These are phyloP conservation scores for Zygnema circumcarinatum DNA, from an alignment of 139 green algal species.

Conservation along the genomic window DNA sequence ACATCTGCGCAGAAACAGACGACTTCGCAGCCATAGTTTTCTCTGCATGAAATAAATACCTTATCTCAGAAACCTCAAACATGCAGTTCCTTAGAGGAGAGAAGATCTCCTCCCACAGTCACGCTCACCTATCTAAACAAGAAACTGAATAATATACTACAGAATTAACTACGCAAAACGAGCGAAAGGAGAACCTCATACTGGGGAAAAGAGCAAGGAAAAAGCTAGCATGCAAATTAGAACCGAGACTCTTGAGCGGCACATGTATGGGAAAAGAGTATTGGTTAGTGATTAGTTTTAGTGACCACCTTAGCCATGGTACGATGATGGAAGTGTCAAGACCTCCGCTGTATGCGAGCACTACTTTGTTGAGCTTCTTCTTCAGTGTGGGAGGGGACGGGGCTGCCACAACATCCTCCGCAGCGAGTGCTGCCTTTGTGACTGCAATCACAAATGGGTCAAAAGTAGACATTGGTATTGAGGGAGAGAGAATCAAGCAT, in stretches of 20 bases:
- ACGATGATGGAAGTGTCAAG: constrained; percentile 98
- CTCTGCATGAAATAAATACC: constrained; percentile 63
- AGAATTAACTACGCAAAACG: no score
- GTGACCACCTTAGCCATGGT: constrained; percentile 87
- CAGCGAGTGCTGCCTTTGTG: neutral
- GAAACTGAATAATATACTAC: no score
- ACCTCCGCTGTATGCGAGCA: constrained; percentile 94
- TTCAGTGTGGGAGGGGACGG: neutral
- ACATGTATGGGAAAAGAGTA: neutral
- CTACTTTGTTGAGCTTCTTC: constrained; percentile 79
- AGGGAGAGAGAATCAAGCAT: neutral
- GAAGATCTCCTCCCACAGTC: no score
- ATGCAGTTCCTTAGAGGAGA: no score
- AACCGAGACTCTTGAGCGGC: no score
- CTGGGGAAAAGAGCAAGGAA: no score
- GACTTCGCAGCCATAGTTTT: constrained; percentile 94
- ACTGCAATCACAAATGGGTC: neutral
- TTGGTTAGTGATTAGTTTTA: neutral
- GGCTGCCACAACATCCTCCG: neutral
- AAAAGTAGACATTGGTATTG: neutral
- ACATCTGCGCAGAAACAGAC: constrained; percentile 93
- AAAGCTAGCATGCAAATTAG: no score
- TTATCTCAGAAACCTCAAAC: no score
- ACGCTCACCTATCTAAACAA: no score
- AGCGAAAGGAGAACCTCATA: no score